These are phyloP conservation scores for Dalbergia cultrata DNA, from an alignment of 306 rosid genomes.

Conservation along the genomic window DNA sequence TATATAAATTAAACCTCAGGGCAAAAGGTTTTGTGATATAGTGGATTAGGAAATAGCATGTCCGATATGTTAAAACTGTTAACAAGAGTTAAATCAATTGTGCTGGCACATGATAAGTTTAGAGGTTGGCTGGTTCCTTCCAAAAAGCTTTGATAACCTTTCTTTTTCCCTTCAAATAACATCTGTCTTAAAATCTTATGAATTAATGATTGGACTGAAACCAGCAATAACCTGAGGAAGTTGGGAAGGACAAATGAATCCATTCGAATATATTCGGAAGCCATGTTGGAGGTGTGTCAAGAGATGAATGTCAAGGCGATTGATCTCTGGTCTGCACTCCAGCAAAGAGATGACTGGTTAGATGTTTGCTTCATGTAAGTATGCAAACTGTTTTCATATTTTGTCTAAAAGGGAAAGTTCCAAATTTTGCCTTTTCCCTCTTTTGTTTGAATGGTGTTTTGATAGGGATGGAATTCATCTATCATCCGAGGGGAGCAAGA, in stretches of 20 bases:
- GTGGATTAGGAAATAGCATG: not conserved
- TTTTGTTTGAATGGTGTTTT: constrained; percentile 3
- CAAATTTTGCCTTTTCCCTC: not conserved
- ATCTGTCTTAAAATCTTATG: constrained; percentile 26
- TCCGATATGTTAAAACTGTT: not conserved
- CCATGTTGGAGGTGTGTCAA: constrained; percentile 68
- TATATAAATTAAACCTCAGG: not conserved
- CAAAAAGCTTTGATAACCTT: not conserved
- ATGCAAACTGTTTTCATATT: not conserved
- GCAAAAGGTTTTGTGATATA: not conserved
- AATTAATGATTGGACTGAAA: constrained; percentile 28
- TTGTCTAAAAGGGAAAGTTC: not conserved
- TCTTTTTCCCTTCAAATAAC: not conserved
- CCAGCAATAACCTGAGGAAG: constrained; percentile 23
- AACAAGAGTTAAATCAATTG: not conserved
- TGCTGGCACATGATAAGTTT: not conserved
- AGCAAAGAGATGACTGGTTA: constrained; percentile 68
- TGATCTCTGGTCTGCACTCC: constrained; percentile 75
- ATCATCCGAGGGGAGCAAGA: constrained; percentile 72
- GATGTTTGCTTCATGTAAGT: constrained; percentile 77
- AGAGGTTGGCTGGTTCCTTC: not conserved
- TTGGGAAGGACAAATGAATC: constrained; percentile 60
- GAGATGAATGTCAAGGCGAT: constrained; percentile 71
- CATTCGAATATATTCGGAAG: constrained; percentile 73
- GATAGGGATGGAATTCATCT: constrained; percentile 85